phyloP scores from a whole-genome alignment of 495 filamentous ascomycete genomes.

The Aspergillus diversus region DNA sequence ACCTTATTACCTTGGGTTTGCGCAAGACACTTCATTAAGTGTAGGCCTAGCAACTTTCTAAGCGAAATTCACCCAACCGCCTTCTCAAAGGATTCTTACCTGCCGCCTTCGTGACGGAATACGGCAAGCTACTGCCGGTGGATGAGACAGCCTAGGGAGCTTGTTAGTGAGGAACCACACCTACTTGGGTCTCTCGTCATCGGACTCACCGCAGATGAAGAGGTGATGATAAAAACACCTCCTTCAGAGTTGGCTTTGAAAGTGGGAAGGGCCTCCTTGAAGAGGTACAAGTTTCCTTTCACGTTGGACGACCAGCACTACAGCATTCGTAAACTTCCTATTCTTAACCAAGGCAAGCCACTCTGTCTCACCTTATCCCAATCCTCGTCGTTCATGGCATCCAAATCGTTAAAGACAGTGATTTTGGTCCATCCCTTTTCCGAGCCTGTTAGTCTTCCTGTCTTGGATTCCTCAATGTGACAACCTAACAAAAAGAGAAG shows the following conservation, averaged over 20 bases:
- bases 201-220: conserved; percentile 57
- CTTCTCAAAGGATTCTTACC: conserved; percentile 30
- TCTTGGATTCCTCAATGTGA: not conserved
- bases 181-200: not conserved
- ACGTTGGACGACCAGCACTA: conserved; percentile 72
- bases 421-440: conserved; percentile 69
- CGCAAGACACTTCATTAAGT: conserved; percentile 75
- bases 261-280: conserved; percentile 63
- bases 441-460: not conserved
- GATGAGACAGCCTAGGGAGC: conserved; percentile 44
- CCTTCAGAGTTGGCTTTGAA: conserved; percentile 73
- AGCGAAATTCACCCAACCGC: not conserved
- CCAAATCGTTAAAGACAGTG: conserved; percentile 63
- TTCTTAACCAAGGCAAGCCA: not conserved
- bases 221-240: conserved; percentile 69
- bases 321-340: conserved; percentile 4
- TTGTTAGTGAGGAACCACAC: not conserved
- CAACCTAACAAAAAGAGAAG: no score
- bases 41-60: conserved; percentile 48
- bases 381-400: conserved; percentile 63
- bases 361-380: conserved; percentile 64
- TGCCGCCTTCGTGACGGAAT: conserved; percentile 69
- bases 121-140: conserved; percentile 64
- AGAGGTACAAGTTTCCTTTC: conserved; percentile 64
- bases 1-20: conserved; percentile 66